Evolutionary conservation across 2,329 filamentous ascomycete genomes (phyloP).

Genomic region (Ophiostoma sp.): DNA sequence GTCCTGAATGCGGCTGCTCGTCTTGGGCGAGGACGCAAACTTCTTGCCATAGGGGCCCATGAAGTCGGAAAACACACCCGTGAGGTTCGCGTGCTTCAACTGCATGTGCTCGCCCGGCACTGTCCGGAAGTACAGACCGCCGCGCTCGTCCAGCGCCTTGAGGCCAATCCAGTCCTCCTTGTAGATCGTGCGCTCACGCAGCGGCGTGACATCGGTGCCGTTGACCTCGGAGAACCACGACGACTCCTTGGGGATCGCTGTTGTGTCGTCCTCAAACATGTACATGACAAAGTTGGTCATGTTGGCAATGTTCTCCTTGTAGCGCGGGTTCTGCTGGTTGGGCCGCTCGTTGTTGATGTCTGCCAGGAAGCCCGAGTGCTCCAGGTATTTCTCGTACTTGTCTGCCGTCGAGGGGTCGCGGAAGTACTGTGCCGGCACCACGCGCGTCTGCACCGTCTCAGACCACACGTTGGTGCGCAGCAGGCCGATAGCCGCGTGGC

Average conservation of each 20-base stretch:
- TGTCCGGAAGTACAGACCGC: constrained; percentile 68
- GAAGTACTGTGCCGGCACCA: constrained; percentile 95
- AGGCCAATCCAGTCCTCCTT: constrained; percentile 91
- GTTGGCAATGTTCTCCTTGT: constrained; percentile 62
- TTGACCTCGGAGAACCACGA: constrained; percentile 89
- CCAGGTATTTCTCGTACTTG: constrained; percentile 68
- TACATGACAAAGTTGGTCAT: constrained; percentile 83
- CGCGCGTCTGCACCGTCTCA: constrained; percentile 64
- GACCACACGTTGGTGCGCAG: constrained; percentile 78
- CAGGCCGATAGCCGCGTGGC: constrained; percentile 71
- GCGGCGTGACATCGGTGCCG: constrained; percentile 57
- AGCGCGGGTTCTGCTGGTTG: constrained; percentile 62
- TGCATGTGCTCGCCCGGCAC: constrained; percentile 79
- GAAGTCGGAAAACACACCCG: constrained; percentile 59
- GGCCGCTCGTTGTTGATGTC: constrained; percentile 91
- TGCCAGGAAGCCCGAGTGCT: constrained; percentile 79
- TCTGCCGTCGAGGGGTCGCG: constrained; percentile 59
- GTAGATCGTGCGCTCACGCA: constrained; percentile 69
- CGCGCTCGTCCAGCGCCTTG: constrained; percentile 69
- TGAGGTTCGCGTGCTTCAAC: constrained; percentile 60
- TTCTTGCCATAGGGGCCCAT: constrained; percentile 51
- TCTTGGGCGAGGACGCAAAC: constrained; percentile 29
- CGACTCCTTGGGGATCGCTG: constrained; percentile 83
- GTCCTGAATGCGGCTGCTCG: not conserved
- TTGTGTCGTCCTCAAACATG: constrained; percentile 79